Evolutionary conservation across 2,329 filamentous ascomycete species (phyloP), one percentile per base, ranked within the genome.

Genomic region (Lachnum nothofagi): DNA sequence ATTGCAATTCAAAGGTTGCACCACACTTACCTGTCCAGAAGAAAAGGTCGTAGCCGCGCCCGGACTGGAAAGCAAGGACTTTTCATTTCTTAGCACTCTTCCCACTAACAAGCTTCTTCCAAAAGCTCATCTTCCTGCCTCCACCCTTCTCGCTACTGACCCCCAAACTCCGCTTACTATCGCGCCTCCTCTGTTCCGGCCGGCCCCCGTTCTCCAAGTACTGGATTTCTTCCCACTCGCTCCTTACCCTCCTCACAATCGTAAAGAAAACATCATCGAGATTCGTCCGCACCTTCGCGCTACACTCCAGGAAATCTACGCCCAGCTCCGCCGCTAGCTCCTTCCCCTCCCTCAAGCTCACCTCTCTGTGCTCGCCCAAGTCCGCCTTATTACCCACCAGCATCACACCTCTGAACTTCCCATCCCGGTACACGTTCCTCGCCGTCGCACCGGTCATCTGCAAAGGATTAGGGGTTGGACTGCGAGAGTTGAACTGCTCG

Each of bases 261-360:
- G 2, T 9, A 38, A 38, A 38, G 4, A 86, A 85, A n/a, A 31
- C 37, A 14, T 49, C 31, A 4, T 52, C 49, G 20, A 52, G 33
- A 45, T 52, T 52, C n/a, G 44, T 41, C 17, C 44, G 3, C 17
- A 12, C 33, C 20, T 48, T 48, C 42, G 44, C 29, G n/a, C 43
- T 52, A 6, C 24, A 38, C 24, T 54, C 51, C 16, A 52, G 16
- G 27, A 52, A 54, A 8, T 41, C 40, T 34, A 49, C 48, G 16
- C 51, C 51, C 6, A 54, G 39, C 41, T 54, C 27, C 9, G 22
- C n/a, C 16, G 51, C 48, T 5, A 54, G 45, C 14, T 16, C 35
- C 3, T 27, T 20, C 25, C 51, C 49, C 40, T 54, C 51, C 23
- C 29, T 8, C 19, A 23, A 48, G 5, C 38, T 33, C 8, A 54